Evolutionary conservation across 352 stramenopile genomes (phyloP).

Genomic region (Phytophthora fragariaefolia): DNA sequence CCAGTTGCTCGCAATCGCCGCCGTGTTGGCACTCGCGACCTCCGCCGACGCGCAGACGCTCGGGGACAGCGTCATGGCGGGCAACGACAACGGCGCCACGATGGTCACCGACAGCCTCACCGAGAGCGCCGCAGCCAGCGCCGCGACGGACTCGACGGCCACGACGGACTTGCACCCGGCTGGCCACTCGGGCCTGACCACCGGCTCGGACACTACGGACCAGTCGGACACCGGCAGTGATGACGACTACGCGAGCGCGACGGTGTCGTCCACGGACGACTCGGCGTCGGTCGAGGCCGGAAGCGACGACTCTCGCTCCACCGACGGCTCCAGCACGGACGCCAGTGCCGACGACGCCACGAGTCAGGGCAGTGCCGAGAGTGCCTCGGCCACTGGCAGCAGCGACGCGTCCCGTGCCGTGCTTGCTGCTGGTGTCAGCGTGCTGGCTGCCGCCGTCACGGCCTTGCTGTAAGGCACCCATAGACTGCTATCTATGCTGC

Average conservation of each 20-base stretch:
- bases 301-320: conserved; percentile 8
- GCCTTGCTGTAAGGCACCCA: conserved; percentile 27
- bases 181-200: conserved; percentile 19
- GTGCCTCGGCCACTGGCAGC: conserved; percentile 17
- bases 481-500: conserved; percentile 12
- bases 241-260: conserved; percentile 25
- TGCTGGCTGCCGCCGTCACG: conserved; percentile 36
- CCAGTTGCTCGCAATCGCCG: conserved; percentile 26
- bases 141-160: conserved; percentile 13
- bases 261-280: conserved; percentile 14
- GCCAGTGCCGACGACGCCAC: conserved; percentile 1
- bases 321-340: neutral
- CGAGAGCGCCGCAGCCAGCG: conserved; percentile 19
- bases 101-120: conserved; percentile 26
- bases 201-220: conserved; percentile 1
- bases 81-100: conserved; percentile 35
- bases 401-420: conserved; percentile 25
- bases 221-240: conserved; percentile 13
- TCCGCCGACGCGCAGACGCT: conserved; percentile 40
- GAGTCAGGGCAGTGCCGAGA: conserved; percentile 18
- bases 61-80: conserved; percentile 44
- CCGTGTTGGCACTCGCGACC: conserved; percentile 23
- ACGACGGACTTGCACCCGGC: conserved; percentile 14
- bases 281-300: conserved; percentile 8
- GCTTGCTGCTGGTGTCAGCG: conserved; percentile 25